Evolutionary conservation across 805 yeast species (phyloP), one percentile per base, ranked within the genome.

Genomic region (Starmerella kuoi): DNA sequence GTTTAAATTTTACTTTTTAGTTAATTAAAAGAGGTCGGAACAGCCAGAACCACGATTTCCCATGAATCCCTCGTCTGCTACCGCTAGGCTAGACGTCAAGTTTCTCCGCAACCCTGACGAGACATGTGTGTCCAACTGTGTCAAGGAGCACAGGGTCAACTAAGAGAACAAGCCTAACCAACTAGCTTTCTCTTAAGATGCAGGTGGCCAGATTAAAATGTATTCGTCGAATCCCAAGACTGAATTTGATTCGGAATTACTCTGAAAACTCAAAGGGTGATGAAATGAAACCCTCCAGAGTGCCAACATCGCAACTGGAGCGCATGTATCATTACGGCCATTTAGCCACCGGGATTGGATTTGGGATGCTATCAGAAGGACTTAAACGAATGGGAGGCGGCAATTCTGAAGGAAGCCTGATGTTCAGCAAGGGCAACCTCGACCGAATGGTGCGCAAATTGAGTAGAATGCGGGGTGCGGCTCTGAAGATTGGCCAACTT

Each of bases 381-480:
- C 60, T 87, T 32, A 71, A 77, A 45, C 75, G 86, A 32, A 69
- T 76, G 41, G 58, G 57, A 6, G 56, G 58, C 11, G 40, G 40
- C 14, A 23, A 33, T 11, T 19, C 22, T 8, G 19, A 41, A 40
- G 79, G 80, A 2, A 64, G 70, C 23, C 58, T 85, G 34, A 66
- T 93, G 2, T 66, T 91, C 53, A 78, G 83, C 3, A 87, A 94
- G 5, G 72, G 73, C 15, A 91, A 88, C 60, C 77, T 91, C 33
- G 95, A 88, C 54, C 62, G 93, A 40, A 74, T 91, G 67, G 94
- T 94, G 11, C 76, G 75, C 53, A 86, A 85, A 59, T 76, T 91
- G 53, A 75, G 91, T 39, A 77, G 83, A 56, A 91, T 91, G 98
- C 73, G 98, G 57, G 98, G 98, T n/a, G 98, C 97, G 2, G 98